Evolutionary conservation across 1,139 yeast species (phyloP), one percentile per base, ranked within the genome.

Genomic region (Debaryomycetaceae sp.): DNA sequence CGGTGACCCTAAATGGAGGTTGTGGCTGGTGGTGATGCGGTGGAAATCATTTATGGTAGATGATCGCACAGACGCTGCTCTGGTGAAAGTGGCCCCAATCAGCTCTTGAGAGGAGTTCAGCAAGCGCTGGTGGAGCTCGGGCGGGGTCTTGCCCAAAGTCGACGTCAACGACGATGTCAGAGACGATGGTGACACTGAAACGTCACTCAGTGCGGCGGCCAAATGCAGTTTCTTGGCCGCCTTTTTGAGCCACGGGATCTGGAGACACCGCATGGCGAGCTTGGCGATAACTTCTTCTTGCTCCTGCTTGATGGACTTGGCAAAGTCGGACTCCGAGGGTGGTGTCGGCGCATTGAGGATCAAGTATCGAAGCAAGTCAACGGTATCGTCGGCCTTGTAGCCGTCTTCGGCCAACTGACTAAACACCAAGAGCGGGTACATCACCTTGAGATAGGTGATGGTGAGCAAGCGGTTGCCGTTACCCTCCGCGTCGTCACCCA

Each of bases 361-460:
- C 10, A 83, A 58, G 39, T 71, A 67, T 11, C 64, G 57, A 25
- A 88, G 56, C 10, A 80, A 55, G 5, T 68, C 65, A 8, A 59
- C 44, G 7, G 88, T 51, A 33, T 78, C 83, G 1, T 61, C 64
- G 18, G 58, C 65, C 45, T 84, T 82, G 53, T 86, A 85, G 9
- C 53, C 52, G n/a, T 59, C 51, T 22, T 66, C 70, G 27, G 44
- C 46, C 32, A 86, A 58, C 45, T 82, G 85, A 1, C 94, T 75
- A 43, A 78, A 78, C 38, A 69, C 62, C 26, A 89, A 55, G 44
- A 89, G 56, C 1, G 94, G 95, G 42, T 77, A 69, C 26, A 89
- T 48, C 1, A 88, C 91, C 37, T 94, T 69, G 28, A 89, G 57
- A 45, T 83, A 86, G 0, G 94, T 83, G 42, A 83, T 75, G 25